phyloP scores from a whole-genome alignment of 2,329 filamentous ascomycete genomes.

The Colletotrichum tabaci region DNA sequence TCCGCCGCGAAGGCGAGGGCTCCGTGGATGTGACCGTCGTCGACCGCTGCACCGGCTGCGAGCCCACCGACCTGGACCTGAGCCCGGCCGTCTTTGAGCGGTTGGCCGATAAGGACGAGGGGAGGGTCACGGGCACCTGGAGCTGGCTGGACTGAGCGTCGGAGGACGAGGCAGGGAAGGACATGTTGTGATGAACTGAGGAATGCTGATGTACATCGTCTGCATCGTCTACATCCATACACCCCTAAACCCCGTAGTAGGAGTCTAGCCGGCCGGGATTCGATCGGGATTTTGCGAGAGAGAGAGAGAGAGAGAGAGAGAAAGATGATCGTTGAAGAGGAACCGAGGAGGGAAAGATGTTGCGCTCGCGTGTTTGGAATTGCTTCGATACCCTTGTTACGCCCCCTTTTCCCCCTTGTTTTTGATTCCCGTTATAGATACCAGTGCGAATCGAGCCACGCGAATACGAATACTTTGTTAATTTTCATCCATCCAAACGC shows the following conservation, averaged over 20 bases:
- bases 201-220: too few species aligned
- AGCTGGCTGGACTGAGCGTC: constrained; percentile 48
- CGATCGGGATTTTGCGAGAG: background rate
- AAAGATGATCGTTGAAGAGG: background rate
- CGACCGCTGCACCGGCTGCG: constrained; percentile 73
- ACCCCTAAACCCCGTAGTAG: background rate
- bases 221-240: too few species aligned
- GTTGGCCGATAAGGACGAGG: constrained; percentile 59
- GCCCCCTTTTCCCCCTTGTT: too few species aligned
- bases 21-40: constrained; percentile 75
- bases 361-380: constrained; percentile 14
- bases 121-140: constrained; percentile 56
- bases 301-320: background rate
- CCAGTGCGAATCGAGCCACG: background rate
- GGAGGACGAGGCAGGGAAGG: too few species aligned
- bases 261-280: background rate
- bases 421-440: constrained; percentile 10
- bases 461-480: constrained; percentile 19
- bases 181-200: too few species aligned
- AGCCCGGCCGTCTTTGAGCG: constrained; percentile 62
- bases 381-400: constrained; percentile 27
- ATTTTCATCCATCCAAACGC: background rate
- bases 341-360: background rate
- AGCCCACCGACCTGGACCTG: constrained; percentile 63
- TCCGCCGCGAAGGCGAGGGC: constrained; percentile 60